Evolutionary conservation across 768 basidiomycete genomes (phyloP).

Genomic region (Jaapia argillacea): DNA sequence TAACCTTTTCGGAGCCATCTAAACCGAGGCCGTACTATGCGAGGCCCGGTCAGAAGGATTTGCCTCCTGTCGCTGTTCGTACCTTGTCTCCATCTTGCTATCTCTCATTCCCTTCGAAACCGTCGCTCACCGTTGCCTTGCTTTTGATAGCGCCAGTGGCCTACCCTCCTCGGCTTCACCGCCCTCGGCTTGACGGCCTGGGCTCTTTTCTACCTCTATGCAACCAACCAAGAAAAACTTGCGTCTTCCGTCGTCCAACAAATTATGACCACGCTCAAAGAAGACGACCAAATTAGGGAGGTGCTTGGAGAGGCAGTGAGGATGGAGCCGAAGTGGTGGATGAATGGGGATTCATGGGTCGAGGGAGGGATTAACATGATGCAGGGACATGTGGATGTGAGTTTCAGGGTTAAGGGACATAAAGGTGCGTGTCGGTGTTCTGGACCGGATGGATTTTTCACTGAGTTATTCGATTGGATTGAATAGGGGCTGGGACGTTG

Average conservation of each 20-base stretch:
- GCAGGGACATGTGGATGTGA: constrained; percentile 70
- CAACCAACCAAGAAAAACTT: constrained; percentile 69
- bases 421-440: constrained; percentile 32
- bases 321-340: constrained; percentile 59
- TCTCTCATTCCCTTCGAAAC: background rate
- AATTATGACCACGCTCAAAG: constrained; percentile 49
- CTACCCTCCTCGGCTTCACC: constrained; percentile 37
- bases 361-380: constrained; percentile 64
- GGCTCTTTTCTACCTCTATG: constrained; percentile 58
- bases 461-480: background rate
- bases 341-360: constrained; percentile 70
- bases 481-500: constrained; percentile 57
- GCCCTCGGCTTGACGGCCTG: constrained; percentile 50
- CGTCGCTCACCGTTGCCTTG: background rate
- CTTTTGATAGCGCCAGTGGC: constrained; percentile 37
- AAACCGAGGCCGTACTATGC: constrained; percentile 34
- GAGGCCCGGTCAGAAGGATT: constrained; percentile 28
- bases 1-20: constrained; percentile 34
- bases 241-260: constrained; percentile 66
- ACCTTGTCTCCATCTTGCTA: too few species aligned
- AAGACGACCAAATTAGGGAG: constrained; percentile 36
- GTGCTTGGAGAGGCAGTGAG: constrained; percentile 57
- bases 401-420: constrained; percentile 66
- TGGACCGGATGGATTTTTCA: too few species aligned
- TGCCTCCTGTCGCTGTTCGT: constrained; percentile 33